Percentiles rank a stretch among this genome's conserved stretches.
Evolutionary conservation across 2,329 filamentous ascomycete species (phyloP).

Genomic region (Pseudopithomyces chartarum): DNA sequence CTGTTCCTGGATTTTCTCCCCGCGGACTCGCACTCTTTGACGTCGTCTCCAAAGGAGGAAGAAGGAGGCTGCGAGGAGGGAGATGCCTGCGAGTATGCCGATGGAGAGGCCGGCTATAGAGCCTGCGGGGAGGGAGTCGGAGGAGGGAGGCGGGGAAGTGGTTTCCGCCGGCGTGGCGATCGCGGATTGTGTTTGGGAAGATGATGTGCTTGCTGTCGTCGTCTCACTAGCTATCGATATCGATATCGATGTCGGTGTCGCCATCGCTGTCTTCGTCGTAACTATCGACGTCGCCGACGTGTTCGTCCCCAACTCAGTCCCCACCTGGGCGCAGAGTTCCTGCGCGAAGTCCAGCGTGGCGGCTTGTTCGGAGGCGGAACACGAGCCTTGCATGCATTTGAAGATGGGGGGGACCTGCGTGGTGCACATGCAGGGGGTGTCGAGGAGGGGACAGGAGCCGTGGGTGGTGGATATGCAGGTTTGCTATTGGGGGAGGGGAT

Average conservation of each 20-base stretch:
- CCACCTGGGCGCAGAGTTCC: not conserved
- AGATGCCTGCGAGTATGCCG: not conserved
- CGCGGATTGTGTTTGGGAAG: no score
- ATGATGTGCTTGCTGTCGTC: no score
- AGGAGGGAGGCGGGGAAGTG: no score
- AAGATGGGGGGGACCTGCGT: conserved; percentile 1
- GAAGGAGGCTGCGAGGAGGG: no score
- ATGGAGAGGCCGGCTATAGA: not conserved
- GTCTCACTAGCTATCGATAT: no score
- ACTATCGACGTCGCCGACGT: not conserved
- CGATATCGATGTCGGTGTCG: no score
- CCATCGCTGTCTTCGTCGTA: not conserved
- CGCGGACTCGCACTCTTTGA: not conserved
- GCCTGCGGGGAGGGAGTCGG: not conserved
- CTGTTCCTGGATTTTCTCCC: no score
- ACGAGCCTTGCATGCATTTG: conserved; percentile 6
- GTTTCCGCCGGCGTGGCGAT: no score
- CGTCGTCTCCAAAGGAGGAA: not conserved
- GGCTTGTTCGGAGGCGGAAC: not conserved
- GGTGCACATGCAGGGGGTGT: conserved; percentile 3
- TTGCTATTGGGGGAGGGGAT: not conserved
- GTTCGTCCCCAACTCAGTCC: no score
- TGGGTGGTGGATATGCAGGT: conserved; percentile 1
- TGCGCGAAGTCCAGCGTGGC: not conserved
- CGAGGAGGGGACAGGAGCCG: not conserved